Base-by-base conservation (phyloP, 1,284 basidiomycete genomes). In the Sporisorium reilianum region DNA sequence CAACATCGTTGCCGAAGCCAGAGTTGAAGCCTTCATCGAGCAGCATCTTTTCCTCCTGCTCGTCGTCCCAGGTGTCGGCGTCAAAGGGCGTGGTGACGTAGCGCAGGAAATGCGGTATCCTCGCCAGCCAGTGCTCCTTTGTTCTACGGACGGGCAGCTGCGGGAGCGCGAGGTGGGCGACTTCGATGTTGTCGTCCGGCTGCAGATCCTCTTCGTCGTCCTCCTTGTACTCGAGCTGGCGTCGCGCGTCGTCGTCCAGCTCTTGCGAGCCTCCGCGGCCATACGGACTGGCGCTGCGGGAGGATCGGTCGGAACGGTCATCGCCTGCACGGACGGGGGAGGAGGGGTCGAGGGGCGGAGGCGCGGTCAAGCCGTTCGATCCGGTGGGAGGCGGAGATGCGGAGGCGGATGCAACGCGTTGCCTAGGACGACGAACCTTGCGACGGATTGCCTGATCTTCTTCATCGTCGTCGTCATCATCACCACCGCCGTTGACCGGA, bases 181-280 rank as follows among this genome's bases (percentile, higher is more conserved):
- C 84, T 89, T 90, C 85, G 91, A 91, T 75, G 89, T 89, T 51
- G 89, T 90, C 38, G 85, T 88, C 67, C 55, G 88, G 86, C 10
- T 87, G 85, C 41, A 90, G 89, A 20, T 70, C 66, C 5, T 75
- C 76, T 23, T 76, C 78, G 34, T 80, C 79, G 34, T 80, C 71
- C 42, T 79, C 92, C 90, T 57, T 66, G 64, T 80, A 80, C 49
- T 79, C 79, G 55, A 80, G 75, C 64, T 78, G 75, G 52, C 57
- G 74, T 36, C 63, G 50, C 0, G 55, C 64, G n/a, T 66, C 68
- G 14, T 75, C 73, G 46, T 74, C 72, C 40, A 75, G 45, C 26
- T 75, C 73, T 48, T 67, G 63, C 4, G 73, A 75, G 16, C 61
- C 65, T 53, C 58, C 58, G 8, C 58, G 58, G 30, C 52, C 62